Base-by-base conservation (phyloP, 75 land plant species). In the Picea glauca region DNA sequence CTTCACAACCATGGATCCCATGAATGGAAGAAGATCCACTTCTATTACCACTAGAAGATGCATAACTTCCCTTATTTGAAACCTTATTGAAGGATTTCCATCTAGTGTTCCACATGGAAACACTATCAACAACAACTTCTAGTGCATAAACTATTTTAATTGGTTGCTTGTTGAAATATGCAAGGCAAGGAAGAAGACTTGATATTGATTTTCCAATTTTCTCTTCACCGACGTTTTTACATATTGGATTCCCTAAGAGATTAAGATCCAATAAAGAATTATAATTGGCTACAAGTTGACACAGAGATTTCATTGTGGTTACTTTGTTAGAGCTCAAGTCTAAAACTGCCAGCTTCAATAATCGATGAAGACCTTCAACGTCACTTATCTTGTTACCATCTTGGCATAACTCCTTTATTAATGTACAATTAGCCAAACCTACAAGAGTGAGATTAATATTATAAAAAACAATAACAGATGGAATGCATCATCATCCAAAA, bases 321-420 rank as follows among this genome's bases (percentile, higher is more conserved):
- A 96, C 85, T 82, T 89, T 93, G 84, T 96, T 96, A 87, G 89
- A 96, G 58, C 98, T 92, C 70, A 96, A 78, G 78, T 96, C 98
- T 59, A 96, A 68, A n/a, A 91, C 85, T 17, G 82, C 79, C 65
- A 96, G 86, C 81, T 96, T 96, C 63, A 90, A 83, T 87, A n/a
- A n/a, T n/a, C n/a, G n/a, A n/a, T n/a, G n/a, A n/a, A n/a, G n/a
- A n/a, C n/a, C n/a, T n/a, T n/a, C n/a, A n/a, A n/a, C n/a, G n/a
- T n/a, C n/a, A n/a, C n/a, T n/a, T n/a, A n/a, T n/a, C n/a, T n/a
- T n/a, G n/a, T n/a, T n/a, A n/a, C n/a, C n/a, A n/a, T n/a, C n/a
- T n/a, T n/a, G n/a, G n/a, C n/a, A n/a, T n/a, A n/a, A n/a, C n/a
- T n/a, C n/a, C n/a, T n/a, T n/a, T n/a, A n/a, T n/a, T n/a, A n/a